phyloP scores from a whole-genome alignment of 2,329 filamentous ascomycete species.

The Claviceps quebecensis region DNA sequence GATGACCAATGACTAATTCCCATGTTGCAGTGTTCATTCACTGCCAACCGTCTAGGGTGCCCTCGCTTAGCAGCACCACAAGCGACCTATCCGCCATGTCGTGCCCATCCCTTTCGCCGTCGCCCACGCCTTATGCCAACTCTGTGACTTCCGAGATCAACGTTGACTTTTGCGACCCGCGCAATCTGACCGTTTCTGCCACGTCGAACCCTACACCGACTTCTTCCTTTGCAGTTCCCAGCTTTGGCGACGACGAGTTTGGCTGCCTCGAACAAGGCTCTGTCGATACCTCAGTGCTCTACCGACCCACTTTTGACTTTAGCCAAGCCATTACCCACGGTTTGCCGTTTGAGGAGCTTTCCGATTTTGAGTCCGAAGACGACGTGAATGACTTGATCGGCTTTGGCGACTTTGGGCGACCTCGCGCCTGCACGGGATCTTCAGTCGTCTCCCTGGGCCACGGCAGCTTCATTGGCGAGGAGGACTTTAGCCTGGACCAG shows the following conservation, averaged over 20 bases:
- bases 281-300: constrained; percentile 28
- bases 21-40: constrained; percentile 33
- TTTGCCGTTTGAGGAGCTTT: constrained; percentile 73
- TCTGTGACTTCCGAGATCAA: constrained; percentile 56
- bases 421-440: constrained; percentile 52
- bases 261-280: constrained; percentile 33
- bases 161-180: constrained; percentile 80
- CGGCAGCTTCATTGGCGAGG: constrained; percentile 63
- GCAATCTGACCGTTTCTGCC: constrained; percentile 65
- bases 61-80: constrained; percentile 48
- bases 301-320: constrained; percentile 36
- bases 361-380: constrained; percentile 83
- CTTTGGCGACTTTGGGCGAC: constrained; percentile 52
- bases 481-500: constrained; percentile 64
- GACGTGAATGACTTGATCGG: constrained; percentile 63
- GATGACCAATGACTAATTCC: constrained; percentile 21
- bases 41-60: constrained; percentile 32
- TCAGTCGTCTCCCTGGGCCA: constrained; percentile 56
- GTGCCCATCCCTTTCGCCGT: constrained; percentile 77
- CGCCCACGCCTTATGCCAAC: constrained; percentile 64
- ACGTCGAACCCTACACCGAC: constrained; percentile 34
- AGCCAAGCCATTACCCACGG: constrained; percentile 35
- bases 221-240: constrained; percentile 52
- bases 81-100: constrained; percentile 62
- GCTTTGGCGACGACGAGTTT: constrained; percentile 50